Evolutionary conservation across 768 basidiomycete species (phyloP).

Genomic region (Auriscalpium vulgare): DNA sequence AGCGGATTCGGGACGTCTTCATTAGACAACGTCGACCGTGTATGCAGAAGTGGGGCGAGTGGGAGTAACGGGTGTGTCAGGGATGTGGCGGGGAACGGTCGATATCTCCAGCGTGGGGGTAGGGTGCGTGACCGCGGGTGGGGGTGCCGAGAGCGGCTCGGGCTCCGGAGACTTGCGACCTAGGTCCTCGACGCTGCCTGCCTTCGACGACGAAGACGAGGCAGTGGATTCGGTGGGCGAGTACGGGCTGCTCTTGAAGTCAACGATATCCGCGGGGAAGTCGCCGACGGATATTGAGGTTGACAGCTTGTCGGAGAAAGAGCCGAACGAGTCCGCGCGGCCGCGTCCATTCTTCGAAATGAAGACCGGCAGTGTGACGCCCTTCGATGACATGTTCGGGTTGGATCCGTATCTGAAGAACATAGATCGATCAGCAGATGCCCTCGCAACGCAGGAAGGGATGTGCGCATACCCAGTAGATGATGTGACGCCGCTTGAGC

Average conservation of each 20-base stretch:
- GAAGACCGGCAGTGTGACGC: slow-evolving; percentile 1
- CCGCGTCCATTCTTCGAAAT: not conserved
- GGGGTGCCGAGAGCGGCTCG: not conserved
- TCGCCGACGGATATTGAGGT: slow-evolving; percentile 8
- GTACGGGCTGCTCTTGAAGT: slow-evolving; percentile 2
- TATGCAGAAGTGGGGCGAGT: not conserved
- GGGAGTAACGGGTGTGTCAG: not conserved
- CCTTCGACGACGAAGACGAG: not conserved
- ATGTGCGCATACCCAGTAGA: slow-evolving; percentile 2
- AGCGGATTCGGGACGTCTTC: not conserved
- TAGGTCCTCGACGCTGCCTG: not conserved
- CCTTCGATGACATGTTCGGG: slow-evolving; percentile 2
- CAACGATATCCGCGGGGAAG: not conserved
- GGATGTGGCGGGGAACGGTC: not conserved
- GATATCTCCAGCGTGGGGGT: not conserved
- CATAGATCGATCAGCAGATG: not conserved
- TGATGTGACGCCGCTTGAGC: slow-evolving; percentile 1
- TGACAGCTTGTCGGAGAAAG: slow-evolving; percentile 7
- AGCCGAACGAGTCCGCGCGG: slow-evolving; percentile 2
- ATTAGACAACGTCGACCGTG: not conserved
- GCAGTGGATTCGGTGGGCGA: slow-evolving; percentile 1
- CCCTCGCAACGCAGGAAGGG: not conserved
- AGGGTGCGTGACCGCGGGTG: not conserved
- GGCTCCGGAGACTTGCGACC: not conserved
- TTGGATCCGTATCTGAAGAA: not conserved